These are phyloP conservation scores for Entrophospora sp. DNA, from an alignment of 192 early-diverging fungal genomes.

Conservation along the genomic window DNA sequence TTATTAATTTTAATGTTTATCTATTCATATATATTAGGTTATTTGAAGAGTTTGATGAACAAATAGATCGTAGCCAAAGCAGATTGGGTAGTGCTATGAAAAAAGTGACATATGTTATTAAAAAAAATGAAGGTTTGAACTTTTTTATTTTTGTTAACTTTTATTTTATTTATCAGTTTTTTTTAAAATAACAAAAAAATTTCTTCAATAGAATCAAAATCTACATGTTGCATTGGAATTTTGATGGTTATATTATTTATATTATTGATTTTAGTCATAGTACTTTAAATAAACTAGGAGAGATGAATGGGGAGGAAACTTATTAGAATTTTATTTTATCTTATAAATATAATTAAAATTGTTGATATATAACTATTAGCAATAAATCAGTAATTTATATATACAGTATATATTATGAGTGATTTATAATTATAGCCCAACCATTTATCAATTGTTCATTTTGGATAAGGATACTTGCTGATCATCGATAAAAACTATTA, in stretches of 20 bases:
- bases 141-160: neutral
- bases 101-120: constrained; percentile 42
- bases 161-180: neutral
- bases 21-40: constrained; percentile 25
- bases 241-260: constrained; percentile 47
- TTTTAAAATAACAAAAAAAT: neutral
- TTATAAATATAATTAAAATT: no score
- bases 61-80: constrained; percentile 38
- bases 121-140: constrained; percentile 46
- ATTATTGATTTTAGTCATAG: constrained; percentile 41
- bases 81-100: constrained; percentile 40
- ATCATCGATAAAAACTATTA: no score
- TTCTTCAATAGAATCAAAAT: constrained; percentile 37
- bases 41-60: constrained; percentile 46
- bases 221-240: constrained; percentile 42
- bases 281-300: no score
- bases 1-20: neutral
- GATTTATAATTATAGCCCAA: no score
- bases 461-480: no score
- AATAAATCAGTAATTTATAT: no score
- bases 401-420: no score
- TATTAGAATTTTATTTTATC: no score
- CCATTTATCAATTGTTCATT: no score
- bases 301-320: no score
- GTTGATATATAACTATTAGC: no score